Evolutionary conservation across 257 asterid genomes (phyloP), one percentile per base, ranked within the genome.

Genomic region (Ilex aquifolium): DNA sequence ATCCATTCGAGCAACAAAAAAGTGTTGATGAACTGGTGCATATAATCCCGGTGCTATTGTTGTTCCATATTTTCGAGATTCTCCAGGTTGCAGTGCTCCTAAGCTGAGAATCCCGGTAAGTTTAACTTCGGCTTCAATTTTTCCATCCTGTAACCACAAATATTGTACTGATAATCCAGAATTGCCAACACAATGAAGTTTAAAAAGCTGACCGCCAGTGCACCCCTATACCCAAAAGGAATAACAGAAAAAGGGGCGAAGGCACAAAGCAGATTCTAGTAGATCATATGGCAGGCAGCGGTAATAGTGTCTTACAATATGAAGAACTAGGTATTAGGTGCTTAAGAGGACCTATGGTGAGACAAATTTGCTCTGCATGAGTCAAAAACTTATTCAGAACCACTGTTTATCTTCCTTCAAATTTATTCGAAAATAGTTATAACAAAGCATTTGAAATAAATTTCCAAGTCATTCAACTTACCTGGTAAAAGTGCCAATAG

Each of bases 401-500:
- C 17, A 49, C 54, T 49, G 42, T 8, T 36, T 49, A 49, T 49
- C 54, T 49, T 49, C 54, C 6, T 49, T 49, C 14, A 0, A 2
- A 15, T 11, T 11, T 49, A 49, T 11, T 49, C 10, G 14, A 49
- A 12, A 11, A 11, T 12, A 49, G 10, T 12, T 4, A 12, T 49
- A 57, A n/a, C 55, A 31, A 40, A 53, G 13, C 21, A 58, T 36
- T 15, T 16, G 50, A 39, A 13, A 46, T 13, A 31, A 11, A 6
- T 13, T 50, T 31, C 32, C 12, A 51, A 64, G 70, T 66, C 50
- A 64, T 65, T 40, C 32, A 5, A 68, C 90, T 74, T 72, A 66
- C 98, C 95, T 89, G 99, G 77, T 89, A 92, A 68, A 89, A 87
- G 78, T 92, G 97, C 99, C 99, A 92, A 75, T 79, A 92, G 72